Conservation (phyloP, 177 flowering plant genomes). For the Vitis hybrid region DNA sequence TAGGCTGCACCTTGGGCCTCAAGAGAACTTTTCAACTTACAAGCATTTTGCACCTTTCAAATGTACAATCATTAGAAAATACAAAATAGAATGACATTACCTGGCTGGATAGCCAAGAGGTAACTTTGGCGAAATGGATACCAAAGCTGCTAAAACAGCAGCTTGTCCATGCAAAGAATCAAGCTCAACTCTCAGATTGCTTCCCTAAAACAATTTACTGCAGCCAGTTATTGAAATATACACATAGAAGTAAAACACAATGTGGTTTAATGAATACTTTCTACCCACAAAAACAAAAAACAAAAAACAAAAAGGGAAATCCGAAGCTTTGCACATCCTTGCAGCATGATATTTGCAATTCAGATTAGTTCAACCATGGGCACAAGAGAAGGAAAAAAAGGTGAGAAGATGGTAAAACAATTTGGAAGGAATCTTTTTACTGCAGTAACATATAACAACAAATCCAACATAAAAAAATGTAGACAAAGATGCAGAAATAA, state of each 20-base stretch:
- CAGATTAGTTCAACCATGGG: too few relatives aligned
- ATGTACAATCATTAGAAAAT: not conserved
- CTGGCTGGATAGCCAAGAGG: slow-evolving; percentile 97
- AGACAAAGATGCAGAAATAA: too few relatives aligned
- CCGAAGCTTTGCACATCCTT: not conserved
- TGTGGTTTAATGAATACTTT: not conserved
- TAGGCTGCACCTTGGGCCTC: too few relatives aligned
- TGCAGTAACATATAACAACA: too few relatives aligned
- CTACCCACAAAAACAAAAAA: not conserved
- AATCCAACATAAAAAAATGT: too few relatives aligned
- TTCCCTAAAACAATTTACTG: slow-evolving; percentile 49
- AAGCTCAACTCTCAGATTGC: slow-evolving; percentile 63
- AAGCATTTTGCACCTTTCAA: not conserved
- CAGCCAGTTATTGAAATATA: not conserved
- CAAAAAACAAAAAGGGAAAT: not conserved
- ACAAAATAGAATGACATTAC: slow-evolving; percentile 30
- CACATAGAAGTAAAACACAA: not conserved
- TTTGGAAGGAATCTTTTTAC: too few relatives aligned
- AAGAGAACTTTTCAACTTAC: too few relatives aligned
- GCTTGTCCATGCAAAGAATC: slow-evolving; percentile 96
- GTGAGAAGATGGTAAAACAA: too few relatives aligned
- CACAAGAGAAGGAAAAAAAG: too few relatives aligned
- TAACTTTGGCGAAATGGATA: slow-evolving; percentile 73
- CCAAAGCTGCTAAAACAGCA: slow-evolving; percentile 75
- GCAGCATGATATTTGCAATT: not conserved